Conservation (phyloP, 805 yeast genomes). For the Cyberlindnera petersonii region DNA sequence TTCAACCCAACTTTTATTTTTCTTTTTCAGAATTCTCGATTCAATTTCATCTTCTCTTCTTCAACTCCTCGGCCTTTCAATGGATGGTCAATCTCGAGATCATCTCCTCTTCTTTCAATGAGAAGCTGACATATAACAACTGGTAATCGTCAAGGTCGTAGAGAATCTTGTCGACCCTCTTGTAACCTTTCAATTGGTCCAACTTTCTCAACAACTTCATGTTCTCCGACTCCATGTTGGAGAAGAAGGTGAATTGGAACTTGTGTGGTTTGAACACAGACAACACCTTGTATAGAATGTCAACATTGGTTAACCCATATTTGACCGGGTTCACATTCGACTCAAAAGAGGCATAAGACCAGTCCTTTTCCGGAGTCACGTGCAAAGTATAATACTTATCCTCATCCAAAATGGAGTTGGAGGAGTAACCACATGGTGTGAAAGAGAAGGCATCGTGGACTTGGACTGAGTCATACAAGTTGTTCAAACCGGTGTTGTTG, state of each 20-base stretch:
- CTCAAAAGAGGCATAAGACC: conserved; percentile 96
- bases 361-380: conserved; percentile 89
- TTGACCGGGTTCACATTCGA: conserved; percentile 62
- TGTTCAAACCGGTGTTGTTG: conserved; percentile 55
- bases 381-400: conserved; percentile 79
- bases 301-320: conserved; percentile 40
- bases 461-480: conserved; percentile 46
- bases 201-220: conserved; percentile 30
- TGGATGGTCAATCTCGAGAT: conserved; percentile 16
- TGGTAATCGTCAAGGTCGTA: conserved; percentile 75
- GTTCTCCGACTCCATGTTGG: conserved; percentile 33
- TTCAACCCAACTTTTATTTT: conserved; percentile 13
- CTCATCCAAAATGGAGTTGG: conserved; percentile 68
- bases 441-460: conserved; percentile 85
- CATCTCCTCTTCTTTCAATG: conserved; percentile 30
- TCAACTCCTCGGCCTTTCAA: conserved; percentile 1
- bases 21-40: conserved; percentile 16
- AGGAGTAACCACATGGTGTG: conserved; percentile 92
- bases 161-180: conserved; percentile 59
- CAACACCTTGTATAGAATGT: conserved; percentile 59
- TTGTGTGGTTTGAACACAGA: conserved; percentile 68
- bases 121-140: conserved; percentile 67
- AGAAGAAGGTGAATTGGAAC: conserved; percentile 59
- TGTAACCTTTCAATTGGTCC: conserved; percentile 43
- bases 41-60: conserved; percentile 9